Base-by-base conservation (phyloP, 2,329 filamentous ascomycete species). In the Simplicillium aogashimaense region DNA sequence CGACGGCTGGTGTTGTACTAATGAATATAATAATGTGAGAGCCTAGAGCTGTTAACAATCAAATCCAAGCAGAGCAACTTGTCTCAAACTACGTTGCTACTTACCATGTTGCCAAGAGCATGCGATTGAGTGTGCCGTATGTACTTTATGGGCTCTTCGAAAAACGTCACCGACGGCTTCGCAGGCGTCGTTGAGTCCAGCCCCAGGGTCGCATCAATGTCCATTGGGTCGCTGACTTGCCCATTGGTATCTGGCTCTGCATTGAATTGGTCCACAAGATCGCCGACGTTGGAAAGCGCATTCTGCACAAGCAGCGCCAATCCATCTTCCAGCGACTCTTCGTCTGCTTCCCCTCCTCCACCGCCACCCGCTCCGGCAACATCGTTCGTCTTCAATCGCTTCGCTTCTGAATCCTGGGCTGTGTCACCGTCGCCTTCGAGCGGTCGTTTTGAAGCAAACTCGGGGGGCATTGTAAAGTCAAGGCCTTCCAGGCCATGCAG, bases 101-200 rank as follows among this genome's bases (percentile, higher is more conserved):
- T 44, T 55, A 67, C 64, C 48, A 65, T 45, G 45, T 63, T 65
- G 10, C 60, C 61, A 20, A 67, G 57, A 49, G 63, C 55, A 48
- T 62, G 54, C 18, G 61, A 43, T 39, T 57, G 65, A 40, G 56
- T 55, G 32, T 56, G 54, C 45, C 59, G 60, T 43, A 65, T 52
- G 44, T 59, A 63, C 41, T 58, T 58, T 20, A 56, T 45, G 16
- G 64, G 63, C 25, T 64, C 60, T 20, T 52, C 51, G 13, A 55
- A 48, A 41, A 66, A 64, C 2, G 53, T 50, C 9, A 25, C 20
- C 5, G 20, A 25, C 20, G 20, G 20, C 9, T 56, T 44, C 18
- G 52, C 51, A 8, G 54, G 44, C 6, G 48, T 51, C n/a, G 54
- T 45, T 12, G 50, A 40, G 29, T 63, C 59, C 6, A 56, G 46